phyloP scores from a whole-genome alignment of 495 filamentous ascomycete genomes.

The Penicillium dipodomyicola region DNA sequence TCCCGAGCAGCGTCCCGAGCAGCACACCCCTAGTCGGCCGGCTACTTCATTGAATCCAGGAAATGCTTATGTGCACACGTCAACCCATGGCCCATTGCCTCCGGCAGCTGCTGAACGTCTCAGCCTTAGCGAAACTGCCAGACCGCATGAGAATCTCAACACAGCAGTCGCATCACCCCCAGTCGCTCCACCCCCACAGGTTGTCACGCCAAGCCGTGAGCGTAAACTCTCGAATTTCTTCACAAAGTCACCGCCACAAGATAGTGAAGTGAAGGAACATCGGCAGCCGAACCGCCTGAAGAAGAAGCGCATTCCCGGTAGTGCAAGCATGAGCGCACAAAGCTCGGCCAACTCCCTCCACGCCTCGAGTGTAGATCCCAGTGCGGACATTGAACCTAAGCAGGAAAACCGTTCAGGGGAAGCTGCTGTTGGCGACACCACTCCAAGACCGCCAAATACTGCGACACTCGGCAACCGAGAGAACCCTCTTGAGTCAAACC shows the following conservation, averaged over 20 bases:
- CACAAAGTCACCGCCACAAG: slow-evolving; percentile 56
- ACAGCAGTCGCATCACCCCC: slow-evolving; percentile 29
- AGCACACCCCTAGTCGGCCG: neutral
- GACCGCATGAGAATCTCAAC: slow-evolving; percentile 47
- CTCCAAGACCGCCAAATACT: slow-evolving; percentile 31
- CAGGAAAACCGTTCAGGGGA: slow-evolving; percentile 20
- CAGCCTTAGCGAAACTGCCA: slow-evolving; percentile 28
- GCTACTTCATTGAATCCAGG: slow-evolving; percentile 17
- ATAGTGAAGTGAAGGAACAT: slow-evolving; percentile 54
- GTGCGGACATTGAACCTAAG: slow-evolving; percentile 19
- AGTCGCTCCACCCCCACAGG: slow-evolving; percentile 37
- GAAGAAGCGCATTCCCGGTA: slow-evolving; percentile 75
- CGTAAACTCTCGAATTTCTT: slow-evolving; percentile 68
- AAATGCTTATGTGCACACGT: slow-evolving; percentile 31
- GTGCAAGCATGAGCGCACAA: slow-evolving; percentile 76
- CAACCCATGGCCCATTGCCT: slow-evolving; percentile 40
- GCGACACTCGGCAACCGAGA: slow-evolving; percentile 25
- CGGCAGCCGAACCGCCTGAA: slow-evolving; percentile 79
- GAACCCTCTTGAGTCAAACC: slow-evolving; percentile 22
- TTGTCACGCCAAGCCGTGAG: slow-evolving; percentile 66
- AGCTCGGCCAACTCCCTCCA: slow-evolving; percentile 77
- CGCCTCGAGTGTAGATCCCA: slow-evolving; percentile 32
- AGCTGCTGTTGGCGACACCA: slow-evolving; percentile 32
- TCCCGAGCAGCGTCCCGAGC: neutral
- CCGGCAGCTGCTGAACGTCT: slow-evolving; percentile 22